Conservation (phyloP, 805 yeast genomes). For the Zygosaccharomyces kombuchaensis region DNA sequence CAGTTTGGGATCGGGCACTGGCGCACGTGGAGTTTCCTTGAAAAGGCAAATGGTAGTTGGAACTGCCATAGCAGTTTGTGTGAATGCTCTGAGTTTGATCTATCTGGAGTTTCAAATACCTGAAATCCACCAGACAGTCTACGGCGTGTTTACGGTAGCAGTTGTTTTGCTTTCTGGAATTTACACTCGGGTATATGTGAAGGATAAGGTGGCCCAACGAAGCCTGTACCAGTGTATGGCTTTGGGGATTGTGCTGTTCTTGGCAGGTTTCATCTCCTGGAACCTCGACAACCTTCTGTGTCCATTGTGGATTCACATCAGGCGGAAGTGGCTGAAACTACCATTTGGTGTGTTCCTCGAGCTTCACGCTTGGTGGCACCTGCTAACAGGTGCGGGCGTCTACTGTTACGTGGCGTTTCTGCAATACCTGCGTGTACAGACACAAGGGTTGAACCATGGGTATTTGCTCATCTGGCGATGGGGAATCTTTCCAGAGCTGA, state of each 20-base stretch:
- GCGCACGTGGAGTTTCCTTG: constrained; percentile 1
- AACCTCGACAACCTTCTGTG: constrained; percentile 84
- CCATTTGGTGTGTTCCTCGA: constrained; percentile 84
- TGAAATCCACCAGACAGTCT: constrained; percentile 81
- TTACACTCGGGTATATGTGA: constrained; percentile 52
- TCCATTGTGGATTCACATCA: constrained; percentile 46
- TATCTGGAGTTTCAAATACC: constrained; percentile 77
- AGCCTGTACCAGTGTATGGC: constrained; percentile 52
- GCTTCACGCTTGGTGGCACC: constrained; percentile 98
- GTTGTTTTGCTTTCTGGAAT: constrained; percentile 58
- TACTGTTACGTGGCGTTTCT: constrained; percentile 78
- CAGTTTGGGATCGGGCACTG: constrained; percentile 7
- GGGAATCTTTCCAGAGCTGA: constrained; percentile 54
- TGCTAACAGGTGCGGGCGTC: constrained; percentile 80
- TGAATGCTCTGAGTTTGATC: constrained; percentile 34
- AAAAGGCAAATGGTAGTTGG: constrained; percentile 17
- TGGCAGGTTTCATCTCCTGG: constrained; percentile 80
- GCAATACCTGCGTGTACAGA: constrained; percentile 67
- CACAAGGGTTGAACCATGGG: constrained; percentile 51
- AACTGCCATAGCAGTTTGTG: constrained; percentile 14
- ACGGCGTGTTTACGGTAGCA: constrained; percentile 68
- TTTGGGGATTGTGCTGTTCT: constrained; percentile 58
- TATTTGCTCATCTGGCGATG: constrained; percentile 57
- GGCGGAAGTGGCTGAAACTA: constrained; percentile 62
- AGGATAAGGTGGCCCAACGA: constrained; percentile 45